phyloP scores from a whole-genome alignment of 2,329 filamentous ascomycete genomes.

The Diaporthe sp. region DNA sequence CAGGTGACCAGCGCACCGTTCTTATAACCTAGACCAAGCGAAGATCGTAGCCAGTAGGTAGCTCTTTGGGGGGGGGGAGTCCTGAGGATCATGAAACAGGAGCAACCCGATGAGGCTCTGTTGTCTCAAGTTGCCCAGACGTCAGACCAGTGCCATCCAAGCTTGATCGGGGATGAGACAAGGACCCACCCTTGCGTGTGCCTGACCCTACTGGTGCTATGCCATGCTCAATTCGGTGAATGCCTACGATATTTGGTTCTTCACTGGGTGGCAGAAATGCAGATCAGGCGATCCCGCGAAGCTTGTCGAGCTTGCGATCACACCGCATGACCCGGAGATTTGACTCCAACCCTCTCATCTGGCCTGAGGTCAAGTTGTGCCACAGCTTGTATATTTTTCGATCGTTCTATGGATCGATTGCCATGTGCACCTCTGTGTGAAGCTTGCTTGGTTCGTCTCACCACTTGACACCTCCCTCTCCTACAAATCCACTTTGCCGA shows the following conservation, averaged over 20 bases:
- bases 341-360: background rate
- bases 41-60: background rate
- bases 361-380: background rate
- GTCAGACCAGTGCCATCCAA: conserved; percentile 19
- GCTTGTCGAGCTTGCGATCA: background rate
- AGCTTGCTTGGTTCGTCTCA: background rate
- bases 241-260: background rate
- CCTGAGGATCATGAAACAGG: conserved; percentile 11
- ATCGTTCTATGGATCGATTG: background rate
- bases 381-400: background rate
- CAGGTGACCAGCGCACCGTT: background rate
- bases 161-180: conserved; percentile 2
- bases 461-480: background rate
- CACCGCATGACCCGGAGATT: background rate
- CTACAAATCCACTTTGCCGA: background rate
- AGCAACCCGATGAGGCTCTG: conserved; percentile 26
- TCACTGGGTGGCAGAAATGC: background rate
- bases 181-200: background rate
- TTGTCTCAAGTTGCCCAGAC: conserved; percentile 28
- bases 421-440: background rate
- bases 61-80: background rate
- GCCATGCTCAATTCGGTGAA: background rate
- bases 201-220: background rate
- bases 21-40: background rate
- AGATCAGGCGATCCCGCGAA: conserved; percentile 11